phyloP scores from a whole-genome alignment of 805 yeast genomes.

The Lipomyces sp. region DNA sequence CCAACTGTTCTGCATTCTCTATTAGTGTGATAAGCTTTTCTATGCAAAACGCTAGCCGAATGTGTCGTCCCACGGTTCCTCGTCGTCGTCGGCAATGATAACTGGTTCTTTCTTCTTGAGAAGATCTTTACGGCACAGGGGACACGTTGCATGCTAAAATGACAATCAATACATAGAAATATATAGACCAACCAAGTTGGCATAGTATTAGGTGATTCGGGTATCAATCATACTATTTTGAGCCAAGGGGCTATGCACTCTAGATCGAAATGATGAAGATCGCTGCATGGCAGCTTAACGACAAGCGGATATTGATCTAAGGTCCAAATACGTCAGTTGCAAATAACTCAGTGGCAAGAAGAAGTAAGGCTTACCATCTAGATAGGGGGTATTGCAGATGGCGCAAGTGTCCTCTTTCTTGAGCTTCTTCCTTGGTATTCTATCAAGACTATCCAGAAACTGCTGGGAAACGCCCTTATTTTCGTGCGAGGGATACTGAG shows the following conservation, averaged over 20 bases:
- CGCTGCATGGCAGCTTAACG: conserved; percentile 67
- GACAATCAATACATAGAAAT: not conserved
- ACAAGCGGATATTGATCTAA: conserved; percentile 71
- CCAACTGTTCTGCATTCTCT: too few relatives aligned
- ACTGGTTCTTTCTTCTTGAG: conserved; percentile 47
- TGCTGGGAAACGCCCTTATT: conserved; percentile 59
- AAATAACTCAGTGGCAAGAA: not conserved
- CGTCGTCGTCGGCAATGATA: conserved; percentile 58
- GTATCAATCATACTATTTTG: conserved; percentile 45
- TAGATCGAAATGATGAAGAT: conserved; percentile 72
- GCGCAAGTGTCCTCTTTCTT: conserved; percentile 63
- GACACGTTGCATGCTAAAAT: conserved; percentile 51
- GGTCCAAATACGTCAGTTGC: not conserved
- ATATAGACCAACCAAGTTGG: conserved; percentile 37
- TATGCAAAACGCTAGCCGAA: too few relatives aligned
- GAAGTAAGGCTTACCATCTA: conserved; percentile 38
- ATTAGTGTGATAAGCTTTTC: too few relatives aligned
- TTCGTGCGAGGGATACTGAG: conserved; percentile 13
- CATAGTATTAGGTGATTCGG: too few relatives aligned
- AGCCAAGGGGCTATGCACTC: conserved; percentile 94
- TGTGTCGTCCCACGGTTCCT: conserved; percentile 70
- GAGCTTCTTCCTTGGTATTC: conserved; percentile 53
- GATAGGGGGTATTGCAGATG: conserved; percentile 72
- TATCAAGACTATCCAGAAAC: conserved; percentile 71
- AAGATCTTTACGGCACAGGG: conserved; percentile 77